Conservation (phyloP, 352 stramenopile species). For the Globisporangium carolinianum region DNA sequence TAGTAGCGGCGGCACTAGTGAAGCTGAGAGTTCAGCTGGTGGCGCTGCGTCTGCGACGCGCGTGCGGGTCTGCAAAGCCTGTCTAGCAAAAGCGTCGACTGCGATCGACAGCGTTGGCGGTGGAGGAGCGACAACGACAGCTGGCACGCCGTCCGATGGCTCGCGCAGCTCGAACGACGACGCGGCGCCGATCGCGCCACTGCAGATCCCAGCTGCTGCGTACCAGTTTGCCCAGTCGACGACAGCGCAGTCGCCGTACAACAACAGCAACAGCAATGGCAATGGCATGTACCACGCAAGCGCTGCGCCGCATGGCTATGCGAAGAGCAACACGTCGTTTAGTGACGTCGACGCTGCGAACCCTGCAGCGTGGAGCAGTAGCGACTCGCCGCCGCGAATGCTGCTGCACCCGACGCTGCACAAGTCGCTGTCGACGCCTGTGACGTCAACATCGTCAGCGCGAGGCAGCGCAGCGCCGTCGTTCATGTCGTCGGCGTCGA, state of each 20-base stretch:
- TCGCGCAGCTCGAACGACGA: conserved; percentile 22
- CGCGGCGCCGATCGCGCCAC: conserved; percentile 5
- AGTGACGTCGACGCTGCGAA: conserved; percentile 35
- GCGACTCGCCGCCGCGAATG: not conserved
- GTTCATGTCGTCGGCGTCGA: not conserved
- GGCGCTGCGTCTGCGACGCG: conserved; percentile 17
- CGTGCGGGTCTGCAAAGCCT: conserved; percentile 76
- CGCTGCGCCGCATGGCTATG: conserved; percentile 15
- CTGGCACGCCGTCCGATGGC: conserved; percentile 29
- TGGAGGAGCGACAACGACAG: not conserved
- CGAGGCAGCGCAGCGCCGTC: conserved; percentile 1
- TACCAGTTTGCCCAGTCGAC: not conserved
- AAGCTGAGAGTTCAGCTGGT: too few species aligned
- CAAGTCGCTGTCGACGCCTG: conserved; percentile 20
- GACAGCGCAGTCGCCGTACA: conserved; percentile 4
- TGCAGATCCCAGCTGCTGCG: not conserved
- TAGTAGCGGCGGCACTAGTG: conserved; percentile 25
- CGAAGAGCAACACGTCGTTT: conserved; percentile 22
- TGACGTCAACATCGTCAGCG: conserved; percentile 18
- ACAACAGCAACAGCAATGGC: too few species aligned
- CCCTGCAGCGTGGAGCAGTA: conserved; percentile 11
- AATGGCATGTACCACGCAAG: too few species aligned
- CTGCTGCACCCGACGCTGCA: conserved; percentile 12
- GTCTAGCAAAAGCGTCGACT: conserved; percentile 54
- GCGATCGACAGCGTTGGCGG: not conserved